Conservation (phyloP, 2,329 filamentous ascomycete species). For the Penicillium sp. region DNA sequence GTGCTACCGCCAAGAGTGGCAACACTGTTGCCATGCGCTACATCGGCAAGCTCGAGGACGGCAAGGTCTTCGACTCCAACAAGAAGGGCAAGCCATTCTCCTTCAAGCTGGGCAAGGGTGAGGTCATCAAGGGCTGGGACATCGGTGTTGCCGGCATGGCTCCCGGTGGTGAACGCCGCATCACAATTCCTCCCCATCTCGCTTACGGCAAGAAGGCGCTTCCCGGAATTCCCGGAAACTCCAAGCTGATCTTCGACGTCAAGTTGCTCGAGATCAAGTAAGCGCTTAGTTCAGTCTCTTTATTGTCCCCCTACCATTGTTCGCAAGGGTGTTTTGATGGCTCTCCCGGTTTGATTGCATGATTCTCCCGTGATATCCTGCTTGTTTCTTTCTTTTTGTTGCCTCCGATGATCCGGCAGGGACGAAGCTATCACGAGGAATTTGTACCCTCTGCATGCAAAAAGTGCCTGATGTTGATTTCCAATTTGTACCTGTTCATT, state of each 20-base stretch:
- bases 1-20: slow-evolving; percentile 82
- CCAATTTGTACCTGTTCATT: no score
- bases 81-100: slow-evolving; percentile 98
- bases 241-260: slow-evolving; percentile 86
- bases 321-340: slow-evolving; percentile 27
- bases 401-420: slow-evolving; percentile 28
- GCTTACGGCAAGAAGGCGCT: slow-evolving; percentile 84
- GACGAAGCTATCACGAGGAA: slow-evolving; percentile 36
- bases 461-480: slow-evolving; percentile 24
- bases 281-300: slow-evolving; percentile 26
- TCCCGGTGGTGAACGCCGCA: slow-evolving; percentile 86
- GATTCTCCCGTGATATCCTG: slow-evolving; percentile 38
- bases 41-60: slow-evolving; percentile 93
- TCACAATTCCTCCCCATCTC: slow-evolving; percentile 81
- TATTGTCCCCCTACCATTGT: slow-evolving; percentile 8
- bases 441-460: slow-evolving; percentile 21
- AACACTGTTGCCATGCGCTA: slow-evolving; percentile 92
- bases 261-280: slow-evolving; percentile 83
- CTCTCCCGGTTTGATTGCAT: slow-evolving; percentile 30
- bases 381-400: slow-evolving; percentile 33
- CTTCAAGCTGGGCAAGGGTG: slow-evolving; percentile 89
- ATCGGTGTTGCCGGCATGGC: slow-evolving; percentile 89
- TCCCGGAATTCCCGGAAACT: slow-evolving; percentile 87
- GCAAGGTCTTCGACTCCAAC: slow-evolving; percentile 97
- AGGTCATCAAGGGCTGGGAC: slow-evolving; percentile 99